These are phyloP conservation scores for Nannochloris sp. DNA, from an alignment of 139 green algal genomes.

Conservation along the genomic window DNA sequence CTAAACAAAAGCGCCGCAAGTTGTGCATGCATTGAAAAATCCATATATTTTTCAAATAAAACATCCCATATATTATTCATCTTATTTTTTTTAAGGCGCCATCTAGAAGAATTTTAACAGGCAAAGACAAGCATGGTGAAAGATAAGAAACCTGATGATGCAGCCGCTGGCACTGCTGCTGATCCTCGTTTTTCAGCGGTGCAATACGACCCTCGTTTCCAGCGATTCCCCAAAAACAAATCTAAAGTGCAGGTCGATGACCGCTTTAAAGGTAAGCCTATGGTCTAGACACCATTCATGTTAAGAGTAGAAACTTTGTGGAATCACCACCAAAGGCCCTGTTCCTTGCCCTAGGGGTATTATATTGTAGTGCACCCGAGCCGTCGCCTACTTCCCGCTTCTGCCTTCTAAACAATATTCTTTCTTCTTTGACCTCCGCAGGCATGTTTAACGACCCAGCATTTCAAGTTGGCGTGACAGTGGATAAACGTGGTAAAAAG, in stretches of 20 bases:
- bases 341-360: not conserved
- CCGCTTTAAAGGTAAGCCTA: constrained; percentile 61
- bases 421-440: constrained; percentile 15
- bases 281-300: not conserved
- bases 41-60: too few species aligned
- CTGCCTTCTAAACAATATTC: not conserved
- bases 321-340: not conserved
- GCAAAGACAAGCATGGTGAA: constrained; percentile 19
- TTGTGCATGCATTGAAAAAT: too few species aligned
- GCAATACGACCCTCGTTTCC: constrained; percentile 81
- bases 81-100: too few species aligned
- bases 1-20: too few species aligned
- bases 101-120: too few species aligned
- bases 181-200: constrained; percentile 72
- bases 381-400: not conserved
- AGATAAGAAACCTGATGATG: constrained; percentile 4
- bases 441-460: constrained; percentile 79
- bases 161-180: not conserved
- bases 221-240: constrained; percentile 61
- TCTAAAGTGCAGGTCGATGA: constrained; percentile 76
- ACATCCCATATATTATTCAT: too few species aligned
- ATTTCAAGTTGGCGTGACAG: constrained; percentile 42
- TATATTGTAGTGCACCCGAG: too few species aligned
- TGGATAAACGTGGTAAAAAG: constrained; percentile 84
- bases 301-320: not conserved